phyloP scores from a whole-genome alignment of 2,329 filamentous ascomycete species.

The Venturia aucupariae region DNA sequence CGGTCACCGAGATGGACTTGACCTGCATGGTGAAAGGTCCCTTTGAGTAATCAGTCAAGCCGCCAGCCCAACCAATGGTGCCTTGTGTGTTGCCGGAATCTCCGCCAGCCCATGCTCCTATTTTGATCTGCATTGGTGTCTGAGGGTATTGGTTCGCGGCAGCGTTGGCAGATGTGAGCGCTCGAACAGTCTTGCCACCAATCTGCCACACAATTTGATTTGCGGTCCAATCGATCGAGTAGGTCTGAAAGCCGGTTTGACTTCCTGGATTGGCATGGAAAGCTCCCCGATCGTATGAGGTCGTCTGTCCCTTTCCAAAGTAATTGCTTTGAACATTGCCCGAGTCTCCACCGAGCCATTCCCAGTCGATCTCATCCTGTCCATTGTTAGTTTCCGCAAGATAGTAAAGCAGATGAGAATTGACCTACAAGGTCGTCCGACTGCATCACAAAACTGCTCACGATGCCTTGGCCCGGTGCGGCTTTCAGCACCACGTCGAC shows the following conservation, averaged over 20 bases:
- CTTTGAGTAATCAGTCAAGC: conserved; percentile 70
- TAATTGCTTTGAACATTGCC: conserved; percentile 90
- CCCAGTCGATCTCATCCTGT: conserved; percentile 86
- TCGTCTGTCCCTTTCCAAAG: conserved; percentile 85
- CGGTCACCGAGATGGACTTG: conserved; percentile 63
- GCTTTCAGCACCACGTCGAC: conserved; percentile 80
- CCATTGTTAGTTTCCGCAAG: neutral
- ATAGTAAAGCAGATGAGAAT: no score
- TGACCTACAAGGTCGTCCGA: conserved; percentile 59
- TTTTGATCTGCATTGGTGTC: conserved; percentile 88
- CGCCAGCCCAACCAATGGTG: conserved; percentile 84
- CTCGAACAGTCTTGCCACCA: conserved; percentile 66
- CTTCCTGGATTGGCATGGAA: conserved; percentile 62
- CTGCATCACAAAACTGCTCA: conserved; percentile 83
- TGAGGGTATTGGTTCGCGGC: conserved; percentile 72
- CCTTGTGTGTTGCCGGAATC: conserved; percentile 70
- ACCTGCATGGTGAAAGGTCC: conserved; percentile 85
- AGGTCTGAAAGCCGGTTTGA: conserved; percentile 71
- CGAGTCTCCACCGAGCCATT: conserved; percentile 77
- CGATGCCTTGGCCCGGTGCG: conserved; percentile 81
- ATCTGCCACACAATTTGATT: conserved; percentile 81
- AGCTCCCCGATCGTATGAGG: conserved; percentile 76
- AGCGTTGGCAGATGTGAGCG: conserved; percentile 60
- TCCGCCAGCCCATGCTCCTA: conserved; percentile 87
- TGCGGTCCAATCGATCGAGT: conserved; percentile 84